A percentile compares a stretch with the other conserved stretches of the same genome.
These are phyloP conservation scores for Candida berthetii DNA, from an alignment of 805 yeast species.

Conservation along the genomic window DNA sequence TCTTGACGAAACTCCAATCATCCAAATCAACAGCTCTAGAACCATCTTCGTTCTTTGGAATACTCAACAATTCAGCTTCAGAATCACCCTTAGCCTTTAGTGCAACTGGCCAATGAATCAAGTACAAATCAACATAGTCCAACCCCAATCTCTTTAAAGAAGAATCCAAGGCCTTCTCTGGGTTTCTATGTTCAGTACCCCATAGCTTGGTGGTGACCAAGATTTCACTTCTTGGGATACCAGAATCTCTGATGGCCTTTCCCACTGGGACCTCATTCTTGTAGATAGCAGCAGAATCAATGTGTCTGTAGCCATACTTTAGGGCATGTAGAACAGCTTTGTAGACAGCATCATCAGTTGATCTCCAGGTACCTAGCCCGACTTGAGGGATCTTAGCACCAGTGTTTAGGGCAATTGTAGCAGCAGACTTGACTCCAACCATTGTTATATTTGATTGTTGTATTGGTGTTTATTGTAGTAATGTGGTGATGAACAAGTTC, in stretches of 20 bases:
- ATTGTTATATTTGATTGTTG: background rate
- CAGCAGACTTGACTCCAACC: background rate
- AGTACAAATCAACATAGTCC: slow-evolving; percentile 69
- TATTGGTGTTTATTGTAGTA: background rate
- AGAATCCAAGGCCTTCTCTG: slow-evolving; percentile 42
- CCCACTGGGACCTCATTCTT: slow-evolving; percentile 64
- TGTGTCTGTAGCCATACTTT: slow-evolving; percentile 65
- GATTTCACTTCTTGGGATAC: slow-evolving; percentile 53
- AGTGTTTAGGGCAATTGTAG: slow-evolving; percentile 35
- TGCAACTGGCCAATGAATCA: slow-evolving; percentile 77
- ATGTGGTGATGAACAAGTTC: too few relatives aligned
- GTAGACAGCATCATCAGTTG: slow-evolving; percentile 28
- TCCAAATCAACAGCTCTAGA: slow-evolving; percentile 27
- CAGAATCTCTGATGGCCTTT: slow-evolving; percentile 45
- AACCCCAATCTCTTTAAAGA: slow-evolving; percentile 55
- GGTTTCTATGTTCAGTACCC: slow-evolving; percentile 41
- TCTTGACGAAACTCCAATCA: slow-evolving; percentile 41
- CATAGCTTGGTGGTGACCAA: slow-evolving; percentile 68
- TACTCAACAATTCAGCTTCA: slow-evolving; percentile 15
- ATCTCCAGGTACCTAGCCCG: slow-evolving; percentile 73
- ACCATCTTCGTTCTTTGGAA: slow-evolving; percentile 32
- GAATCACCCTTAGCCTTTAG: slow-evolving; percentile 34
- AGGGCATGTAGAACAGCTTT: slow-evolving; percentile 56
- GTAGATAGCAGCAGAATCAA: slow-evolving; percentile 72
- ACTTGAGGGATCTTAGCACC: slow-evolving; percentile 60